Base-by-base conservation (phyloP, 805 yeast species). In the Pichia rugopelliculosa region DNA sequence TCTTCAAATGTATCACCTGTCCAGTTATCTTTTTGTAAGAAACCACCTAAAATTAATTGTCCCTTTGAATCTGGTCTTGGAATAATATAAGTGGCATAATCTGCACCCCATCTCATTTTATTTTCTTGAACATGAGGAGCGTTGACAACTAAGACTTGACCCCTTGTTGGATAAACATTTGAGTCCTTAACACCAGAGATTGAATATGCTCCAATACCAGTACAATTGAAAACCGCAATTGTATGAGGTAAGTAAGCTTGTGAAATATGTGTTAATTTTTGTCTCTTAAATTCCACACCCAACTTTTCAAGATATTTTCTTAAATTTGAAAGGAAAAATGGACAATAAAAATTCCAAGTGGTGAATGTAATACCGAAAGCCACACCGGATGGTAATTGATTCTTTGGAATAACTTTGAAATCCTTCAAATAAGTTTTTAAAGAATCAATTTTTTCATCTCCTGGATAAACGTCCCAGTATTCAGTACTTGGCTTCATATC, bases 31-130 rank as follows among this genome's bases (percentile, higher is more conserved):
- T 73, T 72, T 53, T 84, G 88, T 55, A 79, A 60, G 55, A 72
- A 86, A 0, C 95, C 95, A 17, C 95, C 95, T 23, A 86, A 70
- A 37, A 87, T 72, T 24, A 85, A 72, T 53, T 83, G 82, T 45
- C 79, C 84, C 45, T 73, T 71, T 2, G 85, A 76, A 45, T 70
- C 63, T 0, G 89, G 87, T 51, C 91, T 72, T 47, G 87, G 87
- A 59, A 84, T 84, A 44, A 80, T 71, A 54, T 84, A 84, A 0
- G 87, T 82, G 8, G 85, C 78, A 49, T 67, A 70, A 40, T 72
- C 75, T 3, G 60, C 64, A 17, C 82, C 82, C 84, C 85, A 80
- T 43, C 77, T 65, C 69, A 77, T 57, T 51, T 64, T 64, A 60
- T 82, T 84, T 54, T 76, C 79, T 25, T 66, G 66, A 49, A 84